Conservation (phyloP, 345 rosid species). For the Hibiscus trionum region DNA sequence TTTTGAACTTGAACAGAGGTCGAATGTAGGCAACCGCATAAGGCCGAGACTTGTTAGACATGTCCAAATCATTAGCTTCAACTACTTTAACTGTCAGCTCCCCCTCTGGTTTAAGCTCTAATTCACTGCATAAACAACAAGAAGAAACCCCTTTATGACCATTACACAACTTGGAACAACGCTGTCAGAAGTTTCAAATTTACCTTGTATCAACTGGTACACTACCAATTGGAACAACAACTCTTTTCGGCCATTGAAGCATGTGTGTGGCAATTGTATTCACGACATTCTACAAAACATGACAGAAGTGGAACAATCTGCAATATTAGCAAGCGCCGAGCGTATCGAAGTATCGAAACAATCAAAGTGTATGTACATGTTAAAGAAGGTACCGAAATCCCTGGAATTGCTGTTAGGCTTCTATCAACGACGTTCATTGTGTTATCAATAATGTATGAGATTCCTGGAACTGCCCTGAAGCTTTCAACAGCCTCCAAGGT, state of each 20-base stretch:
- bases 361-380: neutral
- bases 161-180: neutral
- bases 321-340: neutral
- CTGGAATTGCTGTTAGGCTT: constrained; percentile 95
- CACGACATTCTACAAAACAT: constrained; percentile 66
- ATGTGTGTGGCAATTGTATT: constrained; percentile 69
- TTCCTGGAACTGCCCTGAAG: too few relatives aligned
- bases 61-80: constrained; percentile 81
- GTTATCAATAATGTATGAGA: too few relatives aligned
- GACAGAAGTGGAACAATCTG: constrained; percentile 1
- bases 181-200: constrained; percentile 4
- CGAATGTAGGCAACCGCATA: constrained; percentile 65
- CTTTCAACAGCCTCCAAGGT: too few relatives aligned
- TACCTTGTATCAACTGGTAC: constrained; percentile 80
- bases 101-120: constrained; percentile 96
- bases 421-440: constrained; percentile 45
- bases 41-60: constrained; percentile 96
- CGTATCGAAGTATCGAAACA: neutral
- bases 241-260: constrained; percentile 99
- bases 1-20: constrained; percentile 80
- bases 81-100: constrained; percentile 55
- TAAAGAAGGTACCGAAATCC: constrained; percentile 41
- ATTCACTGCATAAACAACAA: constrained; percentile 43
- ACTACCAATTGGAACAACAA: constrained; percentile 95
- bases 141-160: neutral